These are phyloP conservation scores for Croton laevigatus DNA, from an alignment of 441 rosid genomes.

Conservation along the genomic window DNA sequence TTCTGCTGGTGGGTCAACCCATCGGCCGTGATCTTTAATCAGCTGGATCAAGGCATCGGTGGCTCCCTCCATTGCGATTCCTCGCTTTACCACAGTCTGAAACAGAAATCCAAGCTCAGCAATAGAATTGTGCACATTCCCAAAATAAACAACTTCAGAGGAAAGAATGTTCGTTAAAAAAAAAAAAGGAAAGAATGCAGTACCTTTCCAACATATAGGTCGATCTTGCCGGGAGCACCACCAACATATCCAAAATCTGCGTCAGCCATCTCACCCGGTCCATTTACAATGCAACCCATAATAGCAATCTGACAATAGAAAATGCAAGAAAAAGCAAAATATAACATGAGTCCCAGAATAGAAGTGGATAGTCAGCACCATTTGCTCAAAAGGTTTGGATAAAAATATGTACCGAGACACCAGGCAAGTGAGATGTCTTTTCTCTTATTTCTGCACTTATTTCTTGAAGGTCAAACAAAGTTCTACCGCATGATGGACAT, in stretches of 20 bases:
- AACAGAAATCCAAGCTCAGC: conserved; percentile 17
- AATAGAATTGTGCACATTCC: neutral
- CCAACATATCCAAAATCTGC: conserved; percentile 98
- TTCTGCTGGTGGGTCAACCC: conserved; percentile 84
- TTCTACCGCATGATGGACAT: conserved; percentile 99
- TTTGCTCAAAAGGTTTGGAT: conserved; percentile 14
- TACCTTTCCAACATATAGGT: conserved; percentile 95
- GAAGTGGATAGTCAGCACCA: conserved; percentile 5
- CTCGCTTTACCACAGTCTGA: conserved; percentile 95
- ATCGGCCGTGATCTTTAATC: conserved; percentile 89
- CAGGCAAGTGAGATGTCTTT: conserved; percentile 93
- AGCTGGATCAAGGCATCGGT: conserved; percentile 86
- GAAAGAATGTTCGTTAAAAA: too few species aligned
- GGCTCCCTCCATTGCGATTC: conserved; percentile 80
- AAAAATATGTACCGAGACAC: conserved; percentile 66
- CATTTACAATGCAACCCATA: conserved; percentile 99
- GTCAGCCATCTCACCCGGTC: conserved; percentile 99
- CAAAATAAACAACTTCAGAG: too few species aligned
- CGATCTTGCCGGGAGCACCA: conserved; percentile 94
- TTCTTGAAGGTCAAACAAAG: conserved; percentile 93
- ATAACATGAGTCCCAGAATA: neutral
- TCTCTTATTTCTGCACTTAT: conserved; percentile 91
- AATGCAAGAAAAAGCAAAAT: neutral
- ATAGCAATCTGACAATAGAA: conserved; percentile 62
- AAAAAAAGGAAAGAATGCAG: conserved; percentile 7